These are phyloP conservation scores for Amauroascus verrucosus DNA, from an alignment of 2,329 filamentous ascomycete species.

Conservation along the genomic window DNA sequence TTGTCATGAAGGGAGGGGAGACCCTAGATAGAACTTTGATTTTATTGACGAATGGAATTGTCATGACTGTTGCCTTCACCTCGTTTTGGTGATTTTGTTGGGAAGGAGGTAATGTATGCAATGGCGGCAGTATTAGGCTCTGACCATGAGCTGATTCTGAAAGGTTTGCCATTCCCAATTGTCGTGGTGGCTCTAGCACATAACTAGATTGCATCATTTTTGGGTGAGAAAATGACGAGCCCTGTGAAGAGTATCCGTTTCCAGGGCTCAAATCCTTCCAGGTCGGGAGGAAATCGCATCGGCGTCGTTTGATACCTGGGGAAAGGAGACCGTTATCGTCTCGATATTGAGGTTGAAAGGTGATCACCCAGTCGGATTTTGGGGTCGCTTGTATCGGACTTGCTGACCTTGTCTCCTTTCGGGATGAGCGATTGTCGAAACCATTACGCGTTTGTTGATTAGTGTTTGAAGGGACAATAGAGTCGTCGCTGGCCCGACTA, in stretches of 20 bases:
- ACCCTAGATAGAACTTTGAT: conserved; percentile 67
- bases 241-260: conserved; percentile 32
- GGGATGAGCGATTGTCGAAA: conserved; percentile 19
- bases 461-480: conserved; percentile 22
- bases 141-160: conserved; percentile 36
- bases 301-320: conserved; percentile 53
- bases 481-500: conserved; percentile 17
- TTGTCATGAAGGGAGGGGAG: conserved; percentile 52
- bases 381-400: conserved; percentile 22
- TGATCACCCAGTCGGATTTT: conserved; percentile 19
- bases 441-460: conserved; percentile 22
- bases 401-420: conserved; percentile 19
- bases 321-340: conserved; percentile 35
- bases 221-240: conserved; percentile 37
- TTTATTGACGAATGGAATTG: conserved; percentile 63
- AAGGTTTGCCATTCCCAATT: conserved; percentile 22
- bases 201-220: conserved; percentile 29
- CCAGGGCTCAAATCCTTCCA: conserved; percentile 31
- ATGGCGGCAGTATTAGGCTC: conserved; percentile 44
- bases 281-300: conserved; percentile 43
- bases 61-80: conserved; percentile 63
- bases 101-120: conserved; percentile 36
- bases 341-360: conserved; percentile 22
- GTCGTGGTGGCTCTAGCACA: conserved; percentile 46
- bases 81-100: conserved; percentile 33